These are phyloP conservation scores for Pyrenula massariospora DNA, from an alignment of 495 filamentous ascomycete genomes.

Conservation along the genomic window DNA sequence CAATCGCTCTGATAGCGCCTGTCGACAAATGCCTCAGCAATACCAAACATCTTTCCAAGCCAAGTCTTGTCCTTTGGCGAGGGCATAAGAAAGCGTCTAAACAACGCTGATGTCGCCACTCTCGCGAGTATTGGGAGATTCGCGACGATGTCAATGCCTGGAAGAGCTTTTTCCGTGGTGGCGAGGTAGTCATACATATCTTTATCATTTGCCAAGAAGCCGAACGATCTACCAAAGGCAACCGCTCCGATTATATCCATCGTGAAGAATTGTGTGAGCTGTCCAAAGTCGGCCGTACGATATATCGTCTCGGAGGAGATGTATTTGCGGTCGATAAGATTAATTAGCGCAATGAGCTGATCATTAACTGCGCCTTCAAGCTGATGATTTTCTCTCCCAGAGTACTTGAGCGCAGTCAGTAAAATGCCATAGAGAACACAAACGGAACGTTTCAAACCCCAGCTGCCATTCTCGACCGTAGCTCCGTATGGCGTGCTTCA, in stretches of 20 bases:
- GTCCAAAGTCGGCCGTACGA: background rate
- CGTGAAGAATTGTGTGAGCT: constrained; percentile 21
- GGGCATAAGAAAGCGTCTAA: constrained; percentile 12
- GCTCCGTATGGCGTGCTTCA: background rate
- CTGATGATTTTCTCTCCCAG: background rate
- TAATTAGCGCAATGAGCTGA: background rate
- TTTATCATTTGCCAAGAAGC: constrained; percentile 28
- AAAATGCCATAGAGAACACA: too few relatives aligned
- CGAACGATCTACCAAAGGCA: constrained; percentile 38
- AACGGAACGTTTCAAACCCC: too few relatives aligned
- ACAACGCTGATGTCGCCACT: constrained; percentile 38
- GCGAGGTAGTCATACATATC: constrained; percentile 26
- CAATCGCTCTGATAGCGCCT: background rate
- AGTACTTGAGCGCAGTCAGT: too few relatives aligned
- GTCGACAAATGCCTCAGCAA: background rate
- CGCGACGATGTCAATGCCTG: constrained; percentile 23
- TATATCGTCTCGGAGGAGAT: background rate
- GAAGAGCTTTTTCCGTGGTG: constrained; percentile 8
- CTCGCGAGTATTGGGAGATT: constrained; percentile 56
- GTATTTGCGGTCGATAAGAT: background rate
- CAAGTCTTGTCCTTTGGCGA: constrained; percentile 29
- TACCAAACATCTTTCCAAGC: constrained; percentile 27
- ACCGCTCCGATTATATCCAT: constrained; percentile 52
- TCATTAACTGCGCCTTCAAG: background rate
- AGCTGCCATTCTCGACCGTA: background rate